A percentile compares a stretch with the other conserved stretches of the same genome.
Conservation (phyloP, 768 basidiomycete genomes). For the Gautieria morchelliformis region DNA sequence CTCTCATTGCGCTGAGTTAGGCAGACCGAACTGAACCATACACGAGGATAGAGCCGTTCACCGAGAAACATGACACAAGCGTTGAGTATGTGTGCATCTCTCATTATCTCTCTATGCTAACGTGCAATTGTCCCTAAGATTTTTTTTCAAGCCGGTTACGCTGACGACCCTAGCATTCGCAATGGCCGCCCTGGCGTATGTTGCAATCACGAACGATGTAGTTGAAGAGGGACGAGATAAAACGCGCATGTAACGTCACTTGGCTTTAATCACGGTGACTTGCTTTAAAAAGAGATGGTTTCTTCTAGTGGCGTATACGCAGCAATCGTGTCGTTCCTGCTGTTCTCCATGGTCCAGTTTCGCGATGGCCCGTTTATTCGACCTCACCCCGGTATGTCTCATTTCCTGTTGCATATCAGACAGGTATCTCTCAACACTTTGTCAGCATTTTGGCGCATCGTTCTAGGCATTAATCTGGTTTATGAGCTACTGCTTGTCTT, state of each 20-base stretch:
- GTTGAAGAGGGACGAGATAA: conserved; percentile 78
- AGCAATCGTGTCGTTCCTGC: conserved; percentile 59
- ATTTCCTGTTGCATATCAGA: background rate
- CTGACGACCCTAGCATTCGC: conserved; percentile 62
- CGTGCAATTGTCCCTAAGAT: conserved; percentile 33
- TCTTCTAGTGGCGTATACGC: conserved; percentile 64
- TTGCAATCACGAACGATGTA: conserved; percentile 79
- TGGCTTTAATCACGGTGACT: background rate
- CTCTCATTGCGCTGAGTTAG: conserved; percentile 25
- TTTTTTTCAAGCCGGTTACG: conserved; percentile 81
- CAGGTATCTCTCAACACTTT: background rate
- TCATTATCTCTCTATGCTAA: conserved; percentile 1
- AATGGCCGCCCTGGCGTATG: conserved; percentile 62
- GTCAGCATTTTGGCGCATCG: conserved; percentile 64
- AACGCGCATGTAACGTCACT: conserved; percentile 50
- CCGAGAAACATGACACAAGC: conserved; percentile 73
- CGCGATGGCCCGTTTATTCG: conserved; percentile 85
- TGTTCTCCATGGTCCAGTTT: conserved; percentile 82
- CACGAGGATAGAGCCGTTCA: conserved; percentile 74
- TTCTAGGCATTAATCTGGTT: conserved; percentile 72
- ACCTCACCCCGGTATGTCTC: conserved; percentile 49
- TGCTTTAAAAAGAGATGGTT: conserved; percentile 1
- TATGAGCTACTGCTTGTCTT: conserved; percentile 81
- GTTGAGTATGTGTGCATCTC: conserved; percentile 50
- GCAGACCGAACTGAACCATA: conserved; percentile 79